Percentiles rank a stretch among this genome's conserved stretches.
These are phyloP conservation scores for Pittosporum tobira DNA, from an alignment of 129 eudicot species.

Conservation along the genomic window DNA sequence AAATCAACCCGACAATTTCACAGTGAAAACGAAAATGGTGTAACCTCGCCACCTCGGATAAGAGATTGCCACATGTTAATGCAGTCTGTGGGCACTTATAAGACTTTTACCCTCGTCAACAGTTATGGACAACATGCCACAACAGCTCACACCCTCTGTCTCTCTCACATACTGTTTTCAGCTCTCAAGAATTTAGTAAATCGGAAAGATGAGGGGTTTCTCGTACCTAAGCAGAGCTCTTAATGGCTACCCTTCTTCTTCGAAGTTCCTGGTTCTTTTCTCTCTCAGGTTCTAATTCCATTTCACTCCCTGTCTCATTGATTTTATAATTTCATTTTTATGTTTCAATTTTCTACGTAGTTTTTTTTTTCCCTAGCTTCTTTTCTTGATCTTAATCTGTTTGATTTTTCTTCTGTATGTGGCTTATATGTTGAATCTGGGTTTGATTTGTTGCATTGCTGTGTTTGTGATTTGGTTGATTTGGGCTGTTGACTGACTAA, in stretches of 20 bases:
- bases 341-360: neutral
- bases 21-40: no score
- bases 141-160: no score
- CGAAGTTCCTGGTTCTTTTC: slow-evolving; percentile 51
- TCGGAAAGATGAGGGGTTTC: slow-evolving; percentile 30
- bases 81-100: no score
- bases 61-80: no score
- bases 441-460: neutral
- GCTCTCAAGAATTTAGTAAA: neutral
- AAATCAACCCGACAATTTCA: no score
- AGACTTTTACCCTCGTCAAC: no score
- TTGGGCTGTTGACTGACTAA: neutral
- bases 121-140: no score
- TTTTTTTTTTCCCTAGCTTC: neutral
- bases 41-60: no score
- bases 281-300: slow-evolving; percentile 45
- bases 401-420: slow-evolving; percentile 5
- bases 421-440: neutral
- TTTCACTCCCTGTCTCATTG: neutral
- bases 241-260: slow-evolving; percentile 39
- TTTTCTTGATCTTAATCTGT: neutral
- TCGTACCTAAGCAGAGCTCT: slow-evolving; percentile 36
- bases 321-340: neutral
- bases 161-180: no score
- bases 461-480: neutral